Base-by-base conservation (phyloP, 129 eudicot genomes). In the Helianthus tuberosus region DNA sequence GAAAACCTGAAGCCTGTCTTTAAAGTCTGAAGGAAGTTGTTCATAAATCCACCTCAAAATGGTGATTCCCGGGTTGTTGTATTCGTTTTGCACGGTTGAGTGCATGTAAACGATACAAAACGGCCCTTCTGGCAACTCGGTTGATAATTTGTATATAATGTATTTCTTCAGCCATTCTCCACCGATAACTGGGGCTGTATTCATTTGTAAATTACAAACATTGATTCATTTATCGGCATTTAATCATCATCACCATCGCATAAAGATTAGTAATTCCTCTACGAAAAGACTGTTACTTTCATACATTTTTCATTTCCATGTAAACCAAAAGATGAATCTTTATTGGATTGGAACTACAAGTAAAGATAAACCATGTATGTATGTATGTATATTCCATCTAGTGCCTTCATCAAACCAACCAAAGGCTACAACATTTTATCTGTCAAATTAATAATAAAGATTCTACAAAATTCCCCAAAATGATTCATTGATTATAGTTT, bases 41-140 rank as follows among this genome's bases (percentile, higher is more conserved):
- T 93, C 98, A 67, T 93, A 93, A 44, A 93, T 88, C 97, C 98
- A 93, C 76, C 98, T 76, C 79, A 93, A 76, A 54, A 88, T 88
- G 43, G 96, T 93, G 68, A 93, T 66, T 63, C 97, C 97, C 7
- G 98, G 98, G 54, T 87, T 86, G 80, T 93, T 93, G 58, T 93
- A 92, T 70, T 93, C 97, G 70, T 83, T 93, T 71, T 83, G 89
- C 11, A 85, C 97, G 5, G 96, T 85, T 29, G 89, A 90, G 49
- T 93, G 93, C 88, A 93, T 86, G 91, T 93, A 93, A 27, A 90
- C 88, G 72, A 93, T 86, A 57, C 85, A 83, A 74, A 86, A 93
- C 16, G 91, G 96, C 6, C 97, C 97, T 79, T 90, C 86, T 23
- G 96, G 92, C 86, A 90, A 77, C 78, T 93, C 98, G 0, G 81